A percentile compares a stretch with the other conserved stretches of the same genome.
Conservation (phyloP, 2,329 filamentous ascomycete species). For the Fusarium euwallaceae region DNA sequence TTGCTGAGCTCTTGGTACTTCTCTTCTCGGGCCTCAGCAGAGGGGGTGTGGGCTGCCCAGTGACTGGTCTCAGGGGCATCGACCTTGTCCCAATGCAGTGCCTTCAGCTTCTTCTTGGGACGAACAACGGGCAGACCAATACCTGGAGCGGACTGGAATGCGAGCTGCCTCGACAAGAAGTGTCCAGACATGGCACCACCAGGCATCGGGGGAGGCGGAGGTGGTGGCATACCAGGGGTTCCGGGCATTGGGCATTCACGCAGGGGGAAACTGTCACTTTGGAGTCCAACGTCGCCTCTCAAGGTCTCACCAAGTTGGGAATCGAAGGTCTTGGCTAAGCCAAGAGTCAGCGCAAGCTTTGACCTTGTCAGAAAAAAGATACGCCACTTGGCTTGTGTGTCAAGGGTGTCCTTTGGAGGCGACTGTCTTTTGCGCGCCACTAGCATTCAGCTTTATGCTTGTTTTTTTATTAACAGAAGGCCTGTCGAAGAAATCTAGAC, state of each 20-base stretch:
- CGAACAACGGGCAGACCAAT: constrained; percentile 83
- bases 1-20: constrained; percentile 94
- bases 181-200: constrained; percentile 79
- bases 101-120: constrained; percentile 99
- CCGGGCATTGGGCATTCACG: constrained; percentile 50
- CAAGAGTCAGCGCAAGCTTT: no score
- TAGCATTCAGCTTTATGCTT: not conserved
- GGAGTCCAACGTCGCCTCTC: no score
- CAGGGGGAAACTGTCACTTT: no score
- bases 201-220: constrained; percentile 75
- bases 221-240: constrained; percentile 58
- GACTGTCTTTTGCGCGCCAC: not conserved
- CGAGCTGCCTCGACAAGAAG: constrained; percentile 76
- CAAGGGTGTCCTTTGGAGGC: not conserved
- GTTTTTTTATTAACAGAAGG: not conserved
- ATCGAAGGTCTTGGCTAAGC: no score
- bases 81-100: constrained; percentile 98
- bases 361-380: no score
- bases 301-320: no score
- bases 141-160: constrained; percentile 65
- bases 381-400: no score
- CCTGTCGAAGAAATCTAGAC: not conserved
- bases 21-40: constrained; percentile 90
- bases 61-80: constrained; percentile 92
- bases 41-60: constrained; percentile 89